Evolutionary conservation across 1,284 basidiomycete genomes (phyloP).

Genomic region (Cutaneotrichosporon curvatum): DNA sequence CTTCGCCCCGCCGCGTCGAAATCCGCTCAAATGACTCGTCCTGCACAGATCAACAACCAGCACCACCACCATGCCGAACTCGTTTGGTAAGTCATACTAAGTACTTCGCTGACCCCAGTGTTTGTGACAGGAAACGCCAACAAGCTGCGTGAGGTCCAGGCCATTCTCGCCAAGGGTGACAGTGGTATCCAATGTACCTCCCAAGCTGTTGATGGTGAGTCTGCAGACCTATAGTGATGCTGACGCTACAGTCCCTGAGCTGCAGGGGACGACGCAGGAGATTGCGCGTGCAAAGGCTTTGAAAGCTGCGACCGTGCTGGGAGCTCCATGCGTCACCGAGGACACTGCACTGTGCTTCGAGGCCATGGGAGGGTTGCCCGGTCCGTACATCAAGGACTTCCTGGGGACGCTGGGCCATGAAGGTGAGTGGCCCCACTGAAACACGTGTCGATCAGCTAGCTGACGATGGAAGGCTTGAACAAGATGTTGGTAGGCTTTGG

Average conservation of each 20-base stretch:
- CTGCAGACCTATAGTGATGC: neutral
- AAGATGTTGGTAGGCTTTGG: slow-evolving; percentile 76
- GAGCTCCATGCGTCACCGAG: slow-evolving; percentile 87
- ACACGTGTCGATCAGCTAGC: neutral
- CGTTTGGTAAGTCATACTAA: slow-evolving; percentile 8
- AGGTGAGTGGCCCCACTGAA: slow-evolving; percentile 43
- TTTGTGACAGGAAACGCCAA: slow-evolving; percentile 94
- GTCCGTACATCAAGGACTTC: slow-evolving; percentile 96
- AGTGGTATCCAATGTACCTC: slow-evolving; percentile 37
- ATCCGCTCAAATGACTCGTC: too few relatives aligned
- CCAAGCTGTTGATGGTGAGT: slow-evolving; percentile 38
- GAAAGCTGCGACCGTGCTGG: slow-evolving; percentile 73
- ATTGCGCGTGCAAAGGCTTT: slow-evolving; percentile 83
- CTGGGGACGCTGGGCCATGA: slow-evolving; percentile 71
- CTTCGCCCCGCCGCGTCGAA: too few relatives aligned
- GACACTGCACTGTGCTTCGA: slow-evolving; percentile 91
- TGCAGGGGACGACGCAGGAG: slow-evolving; percentile 87
- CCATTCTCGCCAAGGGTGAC: slow-evolving; percentile 39
- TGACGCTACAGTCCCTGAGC: slow-evolving; percentile 69
- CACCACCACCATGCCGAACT: slow-evolving; percentile 9
- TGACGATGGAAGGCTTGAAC: slow-evolving; percentile 61
- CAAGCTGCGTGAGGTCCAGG: slow-evolving; percentile 81
- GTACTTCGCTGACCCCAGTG: slow-evolving; percentile 49
- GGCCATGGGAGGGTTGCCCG: slow-evolving; percentile 82
- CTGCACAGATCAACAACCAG: too few relatives aligned